These are phyloP conservation scores for Yarrowia galli DNA, from an alignment of 1,139 yeast genomes.

Conservation along the genomic window DNA sequence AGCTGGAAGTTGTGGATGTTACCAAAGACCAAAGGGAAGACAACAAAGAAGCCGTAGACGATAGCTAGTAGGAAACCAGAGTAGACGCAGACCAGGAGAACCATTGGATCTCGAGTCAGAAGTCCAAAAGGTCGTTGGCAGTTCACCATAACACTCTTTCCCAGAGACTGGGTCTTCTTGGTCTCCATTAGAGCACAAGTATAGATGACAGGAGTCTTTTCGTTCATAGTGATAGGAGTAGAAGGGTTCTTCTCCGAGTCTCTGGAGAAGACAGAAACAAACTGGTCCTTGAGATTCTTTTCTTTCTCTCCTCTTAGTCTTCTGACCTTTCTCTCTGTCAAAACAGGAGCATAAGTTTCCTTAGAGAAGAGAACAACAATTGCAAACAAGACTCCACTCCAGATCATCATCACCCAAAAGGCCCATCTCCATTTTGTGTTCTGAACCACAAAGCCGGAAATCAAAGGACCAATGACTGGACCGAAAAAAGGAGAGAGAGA, in stretches of 20 bases:
- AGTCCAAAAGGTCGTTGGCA: slow-evolving; percentile 63
- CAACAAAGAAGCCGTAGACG: slow-evolving; percentile 67
- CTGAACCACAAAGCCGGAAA: slow-evolving; percentile 56
- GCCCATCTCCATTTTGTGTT: slow-evolving; percentile 50
- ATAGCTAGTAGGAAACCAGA: slow-evolving; percentile 67
- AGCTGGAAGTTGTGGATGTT: slow-evolving; percentile 56
- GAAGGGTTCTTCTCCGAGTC: slow-evolving; percentile 8
- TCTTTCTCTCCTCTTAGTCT: slow-evolving; percentile 55
- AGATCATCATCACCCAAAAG: slow-evolving; percentile 66
- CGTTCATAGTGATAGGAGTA: neutral
- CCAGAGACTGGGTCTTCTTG: slow-evolving; percentile 41
- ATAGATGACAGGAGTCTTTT: slow-evolving; percentile 1
- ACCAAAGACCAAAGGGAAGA: slow-evolving; percentile 64
- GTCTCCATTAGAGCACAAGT: slow-evolving; percentile 29
- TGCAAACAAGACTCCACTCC: slow-evolving; percentile 63
- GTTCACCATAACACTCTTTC: slow-evolving; percentile 53
- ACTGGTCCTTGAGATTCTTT: neutral
- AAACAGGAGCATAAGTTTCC: slow-evolving; percentile 69
- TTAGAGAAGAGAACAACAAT: slow-evolving; percentile 53
- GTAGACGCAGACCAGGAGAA: slow-evolving; percentile 64
- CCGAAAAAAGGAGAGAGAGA: slow-evolving; percentile 67
- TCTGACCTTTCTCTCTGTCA: slow-evolving; percentile 61
- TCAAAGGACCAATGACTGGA: slow-evolving; percentile 66
- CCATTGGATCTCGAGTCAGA: slow-evolving; percentile 66
- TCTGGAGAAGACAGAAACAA: neutral